Percentiles rank a stretch among this genome's conserved stretches.
phyloP scores from a whole-genome alignment of 2,329 filamentous ascomycete species.

The Incumbomyces lentus region DNA sequence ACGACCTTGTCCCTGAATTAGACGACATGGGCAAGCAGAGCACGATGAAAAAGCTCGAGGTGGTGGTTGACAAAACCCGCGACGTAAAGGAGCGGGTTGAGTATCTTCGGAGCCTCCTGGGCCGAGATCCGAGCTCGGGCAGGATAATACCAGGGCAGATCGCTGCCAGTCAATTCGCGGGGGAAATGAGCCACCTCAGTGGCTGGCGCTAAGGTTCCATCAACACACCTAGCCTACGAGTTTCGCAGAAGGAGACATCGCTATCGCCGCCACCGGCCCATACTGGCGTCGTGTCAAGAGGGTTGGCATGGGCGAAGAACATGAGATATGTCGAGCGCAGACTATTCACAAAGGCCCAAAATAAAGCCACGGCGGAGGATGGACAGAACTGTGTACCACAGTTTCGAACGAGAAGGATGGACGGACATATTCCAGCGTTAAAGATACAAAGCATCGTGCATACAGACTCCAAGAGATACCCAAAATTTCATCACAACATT shows the following conservation, averaged over 20 bases:
- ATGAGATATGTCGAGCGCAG: too few species aligned
- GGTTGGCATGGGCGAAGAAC: too few species aligned
- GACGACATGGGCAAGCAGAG: slow-evolving; percentile 19
- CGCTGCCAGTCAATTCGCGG: not conserved
- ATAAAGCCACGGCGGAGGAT: too few species aligned
- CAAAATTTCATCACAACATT: too few species aligned
- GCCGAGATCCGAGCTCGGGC: slow-evolving; percentile 11
- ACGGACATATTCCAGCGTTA: too few species aligned
- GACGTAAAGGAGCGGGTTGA: slow-evolving; percentile 14
- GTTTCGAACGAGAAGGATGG: not conserved
- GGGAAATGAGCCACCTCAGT: not conserved
- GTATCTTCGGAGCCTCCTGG: slow-evolving; percentile 11
- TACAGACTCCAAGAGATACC: too few species aligned
- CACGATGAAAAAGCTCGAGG: slow-evolving; percentile 21
- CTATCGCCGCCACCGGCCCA: too few species aligned
- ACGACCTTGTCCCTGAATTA: slow-evolving; percentile 19
- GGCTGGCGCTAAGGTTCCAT: not conserved
- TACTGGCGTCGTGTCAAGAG: too few species aligned
- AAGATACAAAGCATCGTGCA: too few species aligned
- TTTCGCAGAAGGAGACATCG: too few species aligned
- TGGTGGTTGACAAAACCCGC: slow-evolving; percentile 18
- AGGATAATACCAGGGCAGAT: slow-evolving; percentile 3
- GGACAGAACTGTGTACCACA: too few species aligned
- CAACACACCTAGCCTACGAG: not conserved
- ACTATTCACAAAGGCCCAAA: too few species aligned